phyloP scores from a whole-genome alignment of 768 basidiomycete species.

The Panaeolus cyanescens region DNA sequence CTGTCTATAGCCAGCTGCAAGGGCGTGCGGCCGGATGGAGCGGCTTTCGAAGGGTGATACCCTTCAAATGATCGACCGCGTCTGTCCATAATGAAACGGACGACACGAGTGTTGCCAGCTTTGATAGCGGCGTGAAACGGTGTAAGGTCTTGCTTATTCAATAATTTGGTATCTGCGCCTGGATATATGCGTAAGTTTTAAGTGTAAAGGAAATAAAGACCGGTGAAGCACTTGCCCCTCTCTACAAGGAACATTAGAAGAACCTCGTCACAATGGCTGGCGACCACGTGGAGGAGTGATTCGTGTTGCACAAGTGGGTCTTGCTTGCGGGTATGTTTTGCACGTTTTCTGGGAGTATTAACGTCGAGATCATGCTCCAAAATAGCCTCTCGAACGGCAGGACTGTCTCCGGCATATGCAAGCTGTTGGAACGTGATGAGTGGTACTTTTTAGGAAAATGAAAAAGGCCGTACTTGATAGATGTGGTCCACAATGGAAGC shows the following conservation, averaged over 20 bases:
- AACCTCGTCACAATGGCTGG: constrained; percentile 29
- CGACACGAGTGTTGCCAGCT: constrained; percentile 32
- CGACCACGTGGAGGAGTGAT: constrained; percentile 38
- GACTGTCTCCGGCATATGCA: constrained; percentile 25
- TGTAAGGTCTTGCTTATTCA: constrained; percentile 32
- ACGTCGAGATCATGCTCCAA: constrained; percentile 33
- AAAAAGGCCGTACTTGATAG: constrained; percentile 23
- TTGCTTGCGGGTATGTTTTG: constrained; percentile 22
- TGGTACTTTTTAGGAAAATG: background rate
- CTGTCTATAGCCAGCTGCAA: constrained; percentile 37
- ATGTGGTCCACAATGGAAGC: constrained; percentile 21
- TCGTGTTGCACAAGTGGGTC: constrained; percentile 21
- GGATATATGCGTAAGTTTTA: background rate
- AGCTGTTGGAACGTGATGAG: constrained; percentile 16
- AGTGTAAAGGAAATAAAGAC: background rate
- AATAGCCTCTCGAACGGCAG: constrained; percentile 25
- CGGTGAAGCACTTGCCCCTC: constrained; percentile 24
- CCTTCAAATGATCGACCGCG: constrained; percentile 29
- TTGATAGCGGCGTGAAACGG: constrained; percentile 37
- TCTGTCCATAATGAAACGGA: constrained; percentile 32
- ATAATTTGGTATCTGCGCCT: constrained; percentile 32
- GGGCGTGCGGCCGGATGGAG: constrained; percentile 34
- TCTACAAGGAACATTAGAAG: constrained; percentile 35
- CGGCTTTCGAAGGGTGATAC: constrained; percentile 37
- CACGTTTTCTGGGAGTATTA: constrained; percentile 26